Base-by-base conservation (phyloP, 768 basidiomycete species). In the Cyclocybe aegerita region DNA sequence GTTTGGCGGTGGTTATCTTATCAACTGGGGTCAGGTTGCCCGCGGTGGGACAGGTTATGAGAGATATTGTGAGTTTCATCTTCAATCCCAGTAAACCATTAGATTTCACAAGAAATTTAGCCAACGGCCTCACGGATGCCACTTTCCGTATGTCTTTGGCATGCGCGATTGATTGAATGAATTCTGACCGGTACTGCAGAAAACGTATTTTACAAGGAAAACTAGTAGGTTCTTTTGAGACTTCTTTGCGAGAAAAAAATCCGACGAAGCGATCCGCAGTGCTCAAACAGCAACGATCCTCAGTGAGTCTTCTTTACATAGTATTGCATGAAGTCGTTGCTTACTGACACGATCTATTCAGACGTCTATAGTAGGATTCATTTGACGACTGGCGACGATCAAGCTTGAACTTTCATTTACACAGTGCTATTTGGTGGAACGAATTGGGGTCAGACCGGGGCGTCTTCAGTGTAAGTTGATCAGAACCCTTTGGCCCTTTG, bases 341-440 rank as follows among this genome's bases (percentile, higher is more conserved):
- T 11, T 53, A 56, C 55, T 31, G 43, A 49, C 48, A 23, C 43
- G 47, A 1, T 53, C 54, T 17, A 9, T 30, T 39, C 58, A 73
- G 79, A 70, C 54, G 62, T 82, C 11, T 82, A 82, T 56, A 81
- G 77, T 76, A 43, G 23, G 71, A 31, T n/a, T 10, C 31, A 0
- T 10, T 49, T 23, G 3, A 5, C 0, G 23, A 5, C 23, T 5
- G 5, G 23, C 5, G 23, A 5, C 23, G 5, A 23, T 3, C 23
- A 23, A 23, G 23, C 5, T 5, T 6, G 42, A 29, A 15, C 14
- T 11, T 47, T 35, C 39, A 55, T 36, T 38, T 7, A 34, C 30
- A 0, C 38, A 76, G 77, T 85, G 84, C 60, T 78, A 7, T 81
- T 77, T 58, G 83, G 83, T 3, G 83, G 83, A 29, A 85, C 83